Percentiles rank a stretch among this genome's conserved stretches.
Evolutionary conservation across 2,329 filamentous ascomycete species (phyloP).

Genomic region (Ophiostoma himal-ulmi): DNA sequence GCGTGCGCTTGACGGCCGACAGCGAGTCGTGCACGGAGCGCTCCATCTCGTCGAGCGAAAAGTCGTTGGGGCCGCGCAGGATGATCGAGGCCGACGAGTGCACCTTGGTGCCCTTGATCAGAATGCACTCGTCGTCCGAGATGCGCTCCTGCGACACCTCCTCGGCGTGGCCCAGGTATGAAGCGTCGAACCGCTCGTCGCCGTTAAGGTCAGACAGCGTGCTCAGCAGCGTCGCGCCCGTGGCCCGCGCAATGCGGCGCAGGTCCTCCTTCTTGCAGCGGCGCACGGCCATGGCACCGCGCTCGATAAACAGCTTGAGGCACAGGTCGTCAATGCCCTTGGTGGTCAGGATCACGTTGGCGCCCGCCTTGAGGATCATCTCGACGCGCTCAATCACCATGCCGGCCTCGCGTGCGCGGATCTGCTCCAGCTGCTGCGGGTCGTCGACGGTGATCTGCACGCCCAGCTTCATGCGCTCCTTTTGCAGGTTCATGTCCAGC

Average conservation of each 20-base stretch:
- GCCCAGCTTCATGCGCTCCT: slow-evolving; percentile 98
- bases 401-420: slow-evolving; percentile 82
- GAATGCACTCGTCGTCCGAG: slow-evolving; percentile 96
- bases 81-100: slow-evolving; percentile 94
- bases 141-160: slow-evolving; percentile 98
- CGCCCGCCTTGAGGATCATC: slow-evolving; percentile 95
- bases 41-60: slow-evolving; percentile 97
- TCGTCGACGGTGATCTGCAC: slow-evolving; percentile 98
- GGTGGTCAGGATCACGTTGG: slow-evolving; percentile 92
- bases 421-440: slow-evolving; percentile 94
- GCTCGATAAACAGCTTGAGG: slow-evolving; percentile 90
- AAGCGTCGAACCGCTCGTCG: slow-evolving; percentile 91
- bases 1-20: slow-evolving; percentile 91
- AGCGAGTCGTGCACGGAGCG: slow-evolving; percentile 95
- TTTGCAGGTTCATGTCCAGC: slow-evolving; percentile 96
- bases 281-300: slow-evolving; percentile 89
- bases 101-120: slow-evolving; percentile 91
- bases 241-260: slow-evolving; percentile 89
- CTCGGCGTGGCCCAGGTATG: slow-evolving; percentile 83
- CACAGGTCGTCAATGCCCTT: slow-evolving; percentile 98
- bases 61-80: slow-evolving; percentile 91
- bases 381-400: slow-evolving; percentile 92
- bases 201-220: slow-evolving; percentile 94
- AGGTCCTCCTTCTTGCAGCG: slow-evolving; percentile 99
- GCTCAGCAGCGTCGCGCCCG: slow-evolving; percentile 86